phyloP scores from a whole-genome alignment of 768 basidiomycete species.

The Hemileccinum rubropunctum region DNA sequence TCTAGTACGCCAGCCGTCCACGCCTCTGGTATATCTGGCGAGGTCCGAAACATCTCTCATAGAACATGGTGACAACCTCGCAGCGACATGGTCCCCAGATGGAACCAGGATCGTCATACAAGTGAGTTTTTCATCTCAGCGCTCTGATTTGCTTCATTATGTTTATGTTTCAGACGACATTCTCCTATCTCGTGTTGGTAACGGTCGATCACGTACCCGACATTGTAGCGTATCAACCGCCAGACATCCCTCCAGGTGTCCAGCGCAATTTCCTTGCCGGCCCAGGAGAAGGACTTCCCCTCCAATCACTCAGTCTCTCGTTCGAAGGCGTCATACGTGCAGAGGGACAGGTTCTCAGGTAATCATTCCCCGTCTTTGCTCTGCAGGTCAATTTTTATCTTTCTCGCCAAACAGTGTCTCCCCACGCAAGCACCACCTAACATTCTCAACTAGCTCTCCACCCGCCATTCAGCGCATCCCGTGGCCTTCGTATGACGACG shows the following conservation, averaged over 20 bases:
- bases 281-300: slow-evolving; percentile 71
- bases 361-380: slow-evolving; percentile 2
- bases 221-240: slow-evolving; percentile 53
- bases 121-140: slow-evolving; percentile 41
- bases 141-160: slow-evolving; percentile 1
- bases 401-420: slow-evolving; percentile 53
- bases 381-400: neutral
- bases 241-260: slow-evolving; percentile 44
- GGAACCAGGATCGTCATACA: slow-evolving; percentile 76
- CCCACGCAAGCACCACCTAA: slow-evolving; percentile 62
- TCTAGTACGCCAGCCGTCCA: slow-evolving; percentile 52
- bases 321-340: slow-evolving; percentile 82
- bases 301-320: slow-evolving; percentile 65
- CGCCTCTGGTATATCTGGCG: slow-evolving; percentile 67
- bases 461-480: slow-evolving; percentile 81
- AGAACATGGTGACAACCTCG: slow-evolving; percentile 80
- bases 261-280: slow-evolving; percentile 73
- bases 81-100: slow-evolving; percentile 81
- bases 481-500: slow-evolving; percentile 61
- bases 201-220: slow-evolving; percentile 57
- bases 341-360: slow-evolving; percentile 76
- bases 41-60: slow-evolving; percentile 74
- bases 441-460: slow-evolving; percentile 74
- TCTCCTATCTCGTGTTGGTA: slow-evolving; percentile 76
- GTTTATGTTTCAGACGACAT: slow-evolving; percentile 56